Evolutionary conservation across 192 early-diverging fungal genomes (phyloP).

Genomic region (Dispira parvispora): DNA sequence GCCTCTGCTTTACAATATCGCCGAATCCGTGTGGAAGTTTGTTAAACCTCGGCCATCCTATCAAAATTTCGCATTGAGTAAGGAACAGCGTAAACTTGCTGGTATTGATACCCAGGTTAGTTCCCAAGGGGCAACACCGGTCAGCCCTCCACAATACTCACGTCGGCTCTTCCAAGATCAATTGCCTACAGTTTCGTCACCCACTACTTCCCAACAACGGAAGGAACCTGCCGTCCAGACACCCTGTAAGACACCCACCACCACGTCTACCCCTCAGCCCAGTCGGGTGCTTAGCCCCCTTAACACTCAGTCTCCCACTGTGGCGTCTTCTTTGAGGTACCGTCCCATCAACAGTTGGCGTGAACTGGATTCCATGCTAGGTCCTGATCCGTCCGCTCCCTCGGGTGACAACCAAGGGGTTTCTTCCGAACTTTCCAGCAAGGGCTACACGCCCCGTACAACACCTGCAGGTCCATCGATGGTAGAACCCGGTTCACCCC

Average conservation of each 20-base stretch:
- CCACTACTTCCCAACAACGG: not conserved
- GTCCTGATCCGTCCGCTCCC: not conserved
- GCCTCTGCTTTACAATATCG: constrained; percentile 21
- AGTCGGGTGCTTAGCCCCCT: not conserved
- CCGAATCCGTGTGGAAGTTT: constrained; percentile 25
- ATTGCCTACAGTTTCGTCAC: no score
- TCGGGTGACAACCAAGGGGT: not conserved
- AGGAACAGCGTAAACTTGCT: constrained; percentile 21
- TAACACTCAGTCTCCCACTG: not conserved
- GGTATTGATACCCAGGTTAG: constrained; percentile 17
- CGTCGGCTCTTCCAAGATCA: not conserved
- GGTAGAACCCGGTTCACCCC: not conserved
- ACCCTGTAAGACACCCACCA: not conserved
- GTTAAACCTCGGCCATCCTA: constrained; percentile 22
- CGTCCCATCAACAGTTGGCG: not conserved
- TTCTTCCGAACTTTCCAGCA: not conserved
- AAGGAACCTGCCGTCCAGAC: not conserved
- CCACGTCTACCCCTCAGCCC: not conserved
- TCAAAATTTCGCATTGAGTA: constrained; percentile 18
- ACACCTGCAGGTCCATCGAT: not conserved
- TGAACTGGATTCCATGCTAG: not conserved
- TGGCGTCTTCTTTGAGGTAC: not conserved
- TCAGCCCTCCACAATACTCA: not conserved
- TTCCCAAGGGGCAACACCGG: constrained; percentile 2
- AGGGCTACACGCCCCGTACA: not conserved